Evolutionary conservation across 2,329 filamentous ascomycete species (phyloP).

Genomic region (Beauveria sp.): DNA sequence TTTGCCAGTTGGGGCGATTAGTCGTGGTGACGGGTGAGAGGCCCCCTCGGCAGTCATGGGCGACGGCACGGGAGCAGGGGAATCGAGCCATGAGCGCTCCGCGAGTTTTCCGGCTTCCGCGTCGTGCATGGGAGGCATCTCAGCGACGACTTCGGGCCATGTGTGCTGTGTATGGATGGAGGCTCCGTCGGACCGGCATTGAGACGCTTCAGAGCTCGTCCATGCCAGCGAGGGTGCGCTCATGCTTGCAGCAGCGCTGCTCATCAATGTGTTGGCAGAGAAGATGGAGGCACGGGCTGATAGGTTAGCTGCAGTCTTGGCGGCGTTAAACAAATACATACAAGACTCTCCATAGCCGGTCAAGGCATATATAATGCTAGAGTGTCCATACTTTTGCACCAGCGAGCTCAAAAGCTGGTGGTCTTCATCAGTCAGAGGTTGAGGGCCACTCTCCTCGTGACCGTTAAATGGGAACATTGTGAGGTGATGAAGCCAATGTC

Average conservation of each 20-base stretch:
- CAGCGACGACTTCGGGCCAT: conserved; percentile 27
- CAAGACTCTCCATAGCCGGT: conserved; percentile 29
- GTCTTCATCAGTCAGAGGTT: conserved; percentile 30
- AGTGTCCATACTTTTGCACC: conserved; percentile 30
- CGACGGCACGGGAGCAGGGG: conserved; percentile 29
- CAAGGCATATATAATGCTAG: conserved; percentile 29
- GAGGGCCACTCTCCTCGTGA: conserved; percentile 27
- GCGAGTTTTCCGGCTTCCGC: conserved; percentile 25
- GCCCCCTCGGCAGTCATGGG: conserved; percentile 23
- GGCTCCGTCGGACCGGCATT: conserved; percentile 30
- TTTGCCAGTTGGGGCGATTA: conserved; percentile 30
- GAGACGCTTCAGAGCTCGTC: conserved; percentile 33
- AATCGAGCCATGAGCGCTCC: conserved; percentile 33
- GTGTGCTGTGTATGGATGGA: conserved; percentile 32
- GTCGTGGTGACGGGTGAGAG: conserved; percentile 29
- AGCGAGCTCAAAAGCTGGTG: conserved; percentile 29
- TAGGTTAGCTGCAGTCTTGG: not conserved
- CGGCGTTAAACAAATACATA: conserved; percentile 18
- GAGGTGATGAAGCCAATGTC: not conserved
- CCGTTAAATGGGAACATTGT: conserved; percentile 28
- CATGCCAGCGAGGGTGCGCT: conserved; percentile 34
- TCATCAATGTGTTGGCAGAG: conserved; percentile 32
- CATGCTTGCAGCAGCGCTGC: conserved; percentile 21
- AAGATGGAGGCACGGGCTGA: conserved; percentile 32
- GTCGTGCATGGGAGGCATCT: conserved; percentile 27